Percentiles rank a stretch among this genome's conserved stretches.
These are phyloP conservation scores for Cercospora zeae-maydis DNA, from an alignment of 2,329 filamentous ascomycete genomes.

Conservation along the genomic window DNA sequence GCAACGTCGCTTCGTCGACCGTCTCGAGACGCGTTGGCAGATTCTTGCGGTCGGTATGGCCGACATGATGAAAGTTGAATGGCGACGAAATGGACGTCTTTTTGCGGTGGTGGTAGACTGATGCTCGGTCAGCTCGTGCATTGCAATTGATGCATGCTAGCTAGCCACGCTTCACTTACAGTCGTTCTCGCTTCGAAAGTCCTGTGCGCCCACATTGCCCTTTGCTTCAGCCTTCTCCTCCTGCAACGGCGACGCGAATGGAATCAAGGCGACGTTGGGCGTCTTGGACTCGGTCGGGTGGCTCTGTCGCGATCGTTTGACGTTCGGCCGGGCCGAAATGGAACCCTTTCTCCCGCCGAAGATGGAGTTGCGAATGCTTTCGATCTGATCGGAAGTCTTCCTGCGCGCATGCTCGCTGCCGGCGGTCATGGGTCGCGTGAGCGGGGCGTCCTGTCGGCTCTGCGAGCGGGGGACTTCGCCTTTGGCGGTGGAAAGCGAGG, in stretches of 20 bases:
- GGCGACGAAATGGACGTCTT: constrained; percentile 58
- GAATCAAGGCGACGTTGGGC: constrained; percentile 15
- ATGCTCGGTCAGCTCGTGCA: neutral
- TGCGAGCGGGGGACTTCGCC: neutral
- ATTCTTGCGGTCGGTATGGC: constrained; percentile 56
- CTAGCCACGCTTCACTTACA: constrained; percentile 15
- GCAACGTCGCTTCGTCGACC: constrained; percentile 50
- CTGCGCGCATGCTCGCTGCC: constrained; percentile 18
- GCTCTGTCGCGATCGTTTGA: constrained; percentile 18
- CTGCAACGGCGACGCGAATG: constrained; percentile 14
- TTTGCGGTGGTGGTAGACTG: constrained; percentile 32
- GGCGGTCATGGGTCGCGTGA: constrained; percentile 19
- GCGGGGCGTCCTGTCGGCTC: constrained; percentile 1
- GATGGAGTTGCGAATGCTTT: constrained; percentile 29
- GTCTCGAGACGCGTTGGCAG: constrained; percentile 50
- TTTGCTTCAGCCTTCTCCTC: constrained; percentile 6
- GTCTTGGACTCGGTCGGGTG: constrained; percentile 4
- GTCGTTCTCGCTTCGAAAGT: constrained; percentile 22
- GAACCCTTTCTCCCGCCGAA: constrained; percentile 22
- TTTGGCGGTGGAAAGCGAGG: constrained; percentile 11
- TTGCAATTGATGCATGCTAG: too few relatives aligned
- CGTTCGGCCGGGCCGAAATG: constrained; percentile 8
- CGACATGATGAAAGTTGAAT: constrained; percentile 63
- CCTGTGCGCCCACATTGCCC: constrained; percentile 11
- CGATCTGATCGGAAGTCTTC: constrained; percentile 25